phyloP scores from a whole-genome alignment of 2,329 filamentous ascomycete species.

The Cladosporium velox region DNA sequence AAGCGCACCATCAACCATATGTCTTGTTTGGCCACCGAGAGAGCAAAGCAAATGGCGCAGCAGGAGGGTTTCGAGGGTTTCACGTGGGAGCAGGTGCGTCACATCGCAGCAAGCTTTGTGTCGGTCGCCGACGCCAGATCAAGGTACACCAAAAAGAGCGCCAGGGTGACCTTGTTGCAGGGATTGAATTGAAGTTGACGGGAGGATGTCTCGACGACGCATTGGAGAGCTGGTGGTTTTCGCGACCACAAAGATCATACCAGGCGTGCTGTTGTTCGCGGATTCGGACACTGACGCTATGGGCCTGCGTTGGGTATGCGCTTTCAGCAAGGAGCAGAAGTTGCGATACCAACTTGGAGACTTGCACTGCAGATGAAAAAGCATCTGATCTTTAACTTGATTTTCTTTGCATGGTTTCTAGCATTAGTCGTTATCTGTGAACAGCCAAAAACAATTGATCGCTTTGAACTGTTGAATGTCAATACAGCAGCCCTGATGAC shows the following conservation, averaged over 20 bases:
- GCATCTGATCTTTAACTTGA: not conserved
- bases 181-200: not conserved
- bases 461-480: not conserved
- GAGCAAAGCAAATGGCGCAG: not conserved
- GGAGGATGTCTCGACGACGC: not conserved
- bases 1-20: not conserved
- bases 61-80: slow-evolving; percentile 7
- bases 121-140: not conserved
- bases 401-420: not conserved
- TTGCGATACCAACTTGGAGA: not conserved
- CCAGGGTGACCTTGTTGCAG: not conserved
- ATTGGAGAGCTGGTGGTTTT: not conserved
- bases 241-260: not conserved
- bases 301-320: not conserved
- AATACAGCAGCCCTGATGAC: not conserved
- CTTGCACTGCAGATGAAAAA: not conserved
- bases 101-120: slow-evolving; percentile 11
- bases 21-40: not conserved
- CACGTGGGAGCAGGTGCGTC: slow-evolving; percentile 4
- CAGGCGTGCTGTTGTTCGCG: not conserved
- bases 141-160: slow-evolving; percentile 2
- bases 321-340: not conserved
- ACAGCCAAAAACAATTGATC: not conserved
- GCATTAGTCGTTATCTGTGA: not conserved
- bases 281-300: not conserved